These are phyloP conservation scores for Phytophthora lateralis DNA, from an alignment of 352 stramenopile genomes.

Conservation along the genomic window DNA sequence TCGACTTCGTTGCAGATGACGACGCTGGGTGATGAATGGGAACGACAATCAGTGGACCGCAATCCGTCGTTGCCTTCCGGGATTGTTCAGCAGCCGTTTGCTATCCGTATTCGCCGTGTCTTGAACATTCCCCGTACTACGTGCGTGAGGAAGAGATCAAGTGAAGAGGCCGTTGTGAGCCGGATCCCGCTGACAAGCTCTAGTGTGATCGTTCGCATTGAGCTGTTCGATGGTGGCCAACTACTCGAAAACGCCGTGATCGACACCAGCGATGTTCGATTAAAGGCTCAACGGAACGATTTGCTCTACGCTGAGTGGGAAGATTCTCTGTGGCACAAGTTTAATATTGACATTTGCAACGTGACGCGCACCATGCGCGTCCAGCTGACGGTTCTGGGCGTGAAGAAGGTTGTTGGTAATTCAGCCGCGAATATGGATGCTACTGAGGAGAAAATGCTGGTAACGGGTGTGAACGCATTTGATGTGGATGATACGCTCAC, in stretches of 20 bases:
- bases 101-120: conserved; percentile 75
- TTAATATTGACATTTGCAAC: conserved; percentile 74
- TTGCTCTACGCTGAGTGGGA: conserved; percentile 77
- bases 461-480: conserved; percentile 84
- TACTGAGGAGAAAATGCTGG: conserved; percentile 74
- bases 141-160: conserved; percentile 66
- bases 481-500: conserved; percentile 73
- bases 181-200: conserved; percentile 57
- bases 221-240: conserved; percentile 77
- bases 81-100: conserved; percentile 66
- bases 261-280: conserved; percentile 70
- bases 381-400: conserved; percentile 72
- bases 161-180: conserved; percentile 65
- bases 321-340: conserved; percentile 79
- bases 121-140: conserved; percentile 85
- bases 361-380: conserved; percentile 79
- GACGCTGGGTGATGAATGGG: conserved; percentile 71
- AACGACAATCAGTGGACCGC: conserved; percentile 47
- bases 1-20: conserved; percentile 73
- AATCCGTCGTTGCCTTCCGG: conserved; percentile 54
- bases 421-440: conserved; percentile 44
- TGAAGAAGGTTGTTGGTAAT: conserved; percentile 68
- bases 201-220: conserved; percentile 76
- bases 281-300: conserved; percentile 76
- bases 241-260: conserved; percentile 72